Base-by-base conservation (phyloP, 495 filamentous ascomycete species). In the Penicillium flavigenum region DNA sequence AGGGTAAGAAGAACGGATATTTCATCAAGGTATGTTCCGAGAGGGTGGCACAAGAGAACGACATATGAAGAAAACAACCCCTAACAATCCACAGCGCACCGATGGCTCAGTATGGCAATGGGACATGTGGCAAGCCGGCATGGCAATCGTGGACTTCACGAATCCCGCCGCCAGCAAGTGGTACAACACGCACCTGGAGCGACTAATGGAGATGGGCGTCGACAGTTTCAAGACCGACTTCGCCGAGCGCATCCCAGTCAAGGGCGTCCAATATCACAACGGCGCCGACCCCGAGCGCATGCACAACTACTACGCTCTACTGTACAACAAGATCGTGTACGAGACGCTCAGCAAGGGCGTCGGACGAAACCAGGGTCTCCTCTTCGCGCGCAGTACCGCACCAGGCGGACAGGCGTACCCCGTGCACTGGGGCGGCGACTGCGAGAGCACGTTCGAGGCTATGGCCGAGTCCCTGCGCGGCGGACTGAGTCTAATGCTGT, bases 221-320 rank as follows among this genome's bases (percentile, higher is more conserved):
- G 84, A 89, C 70, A 79, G 77, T 47, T 82, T 89, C 78, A 89
- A 89, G 64, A 88, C 87, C 16, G 87, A 90, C 68, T 89, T 89
- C 58, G 86, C 85, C 16, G 86, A 89, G 69, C 77, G 86, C 32
- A 87, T 89, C 47, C 86, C 87, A 0, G 76, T 78, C n/a, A 72
- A 76, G 24, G 81, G 85, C 59, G 80, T 89, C 11, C 62, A 75
- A 39, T 87, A 83, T 79, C 75, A 75, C 58, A 81, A 84, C 64
- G 69, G 71, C 51, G 73, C 78, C 54, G 82, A 87, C 57, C 81
- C 86, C 2, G 69, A 69, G 17, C 79, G 79, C 57, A 89, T 89
- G 86, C 87, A 89, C 72, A 90, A 90, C 66, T 89, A 83, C 73
- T 89, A 89, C 65, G 79, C 86, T 41, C 85, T 85, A 59, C 68